Evolutionary conservation across 2,329 filamentous ascomycete genomes (phyloP).

Genomic region (Verticillium albo-atrum): DNA sequence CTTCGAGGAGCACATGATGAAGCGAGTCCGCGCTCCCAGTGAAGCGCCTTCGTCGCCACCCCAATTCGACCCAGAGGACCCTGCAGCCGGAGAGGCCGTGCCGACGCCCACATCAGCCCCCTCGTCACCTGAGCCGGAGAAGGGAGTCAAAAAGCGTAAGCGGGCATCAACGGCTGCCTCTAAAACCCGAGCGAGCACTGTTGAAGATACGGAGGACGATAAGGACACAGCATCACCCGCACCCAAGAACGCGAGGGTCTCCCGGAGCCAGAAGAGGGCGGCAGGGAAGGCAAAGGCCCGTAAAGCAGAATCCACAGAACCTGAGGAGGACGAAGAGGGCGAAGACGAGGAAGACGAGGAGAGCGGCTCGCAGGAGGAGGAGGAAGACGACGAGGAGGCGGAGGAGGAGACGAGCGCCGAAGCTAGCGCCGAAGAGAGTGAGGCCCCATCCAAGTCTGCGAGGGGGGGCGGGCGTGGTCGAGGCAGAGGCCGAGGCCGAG

Average conservation of each 20-base stretch:
- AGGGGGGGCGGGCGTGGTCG: conserved; percentile 30
- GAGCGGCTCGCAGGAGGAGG: neutral
- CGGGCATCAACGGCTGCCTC: conserved; percentile 30
- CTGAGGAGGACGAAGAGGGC: conserved; percentile 26
- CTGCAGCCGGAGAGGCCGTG: conserved; percentile 4
- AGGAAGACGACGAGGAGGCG: conserved; percentile 12
- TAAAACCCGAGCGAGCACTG: conserved; percentile 35
- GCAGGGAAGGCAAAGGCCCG: conserved; percentile 30
- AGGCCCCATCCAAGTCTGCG: conserved; percentile 30
- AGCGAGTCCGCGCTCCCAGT: conserved; percentile 38
- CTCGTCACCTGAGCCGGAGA: conserved; percentile 7
- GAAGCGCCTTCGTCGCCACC: conserved; percentile 39
- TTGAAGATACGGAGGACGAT: conserved; percentile 48
- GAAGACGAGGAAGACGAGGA: conserved; percentile 25
- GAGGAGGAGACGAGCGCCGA: conserved; percentile 11
- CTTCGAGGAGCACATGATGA: conserved; percentile 43
- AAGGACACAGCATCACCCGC: conserved; percentile 35
- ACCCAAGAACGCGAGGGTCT: conserved; percentile 30
- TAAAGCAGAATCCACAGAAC: conserved; percentile 28
- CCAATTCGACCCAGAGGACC: conserved; percentile 30
- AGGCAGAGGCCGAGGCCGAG: conserved; percentile 26
- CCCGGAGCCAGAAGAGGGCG: conserved; percentile 31
- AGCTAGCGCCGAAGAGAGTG: conserved; percentile 12
- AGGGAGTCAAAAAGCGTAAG: conserved; percentile 36
- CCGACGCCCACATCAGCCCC: conserved; percentile 2